Evolutionary conservation across 495 filamentous ascomycete genomes (phyloP).

Genomic region (Lasiosphaeria hispida): DNA sequence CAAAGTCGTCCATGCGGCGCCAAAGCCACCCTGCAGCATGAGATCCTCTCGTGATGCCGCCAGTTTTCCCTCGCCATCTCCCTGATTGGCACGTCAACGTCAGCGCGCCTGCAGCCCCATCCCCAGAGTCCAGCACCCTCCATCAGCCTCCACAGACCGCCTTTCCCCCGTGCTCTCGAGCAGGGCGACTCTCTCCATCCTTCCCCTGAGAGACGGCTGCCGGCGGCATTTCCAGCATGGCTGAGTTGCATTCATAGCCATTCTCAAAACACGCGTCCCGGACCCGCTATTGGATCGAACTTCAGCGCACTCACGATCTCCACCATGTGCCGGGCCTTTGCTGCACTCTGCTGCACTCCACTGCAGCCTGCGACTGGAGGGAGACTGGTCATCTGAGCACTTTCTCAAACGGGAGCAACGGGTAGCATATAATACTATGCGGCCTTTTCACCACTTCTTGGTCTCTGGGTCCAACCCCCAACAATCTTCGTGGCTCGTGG

Average conservation of each 20-base stretch:
- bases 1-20: not conserved
- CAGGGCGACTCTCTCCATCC: not conserved
- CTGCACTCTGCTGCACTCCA: not conserved
- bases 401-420: constrained; percentile 18
- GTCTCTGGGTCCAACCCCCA: not conserved
- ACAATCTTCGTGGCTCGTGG: not conserved
- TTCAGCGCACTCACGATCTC: too few relatives aligned
- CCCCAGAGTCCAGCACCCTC: not conserved
- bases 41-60: constrained; percentile 24
- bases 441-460: constrained; percentile 1
- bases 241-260: not conserved
- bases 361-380: constrained; percentile 6
- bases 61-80: not conserved
- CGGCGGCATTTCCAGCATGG: constrained; percentile 4
- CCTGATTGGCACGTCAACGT: constrained; percentile 15
- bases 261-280: not conserved
- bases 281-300: constrained; percentile 12
- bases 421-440: not conserved
- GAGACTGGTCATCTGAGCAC: constrained; percentile 23
- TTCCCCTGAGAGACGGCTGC: not conserved
- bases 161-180: not conserved
- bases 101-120: not conserved
- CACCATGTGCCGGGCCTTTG: too few relatives aligned
- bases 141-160: not conserved
- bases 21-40: constrained; percentile 17